Conservation (phyloP, 371 early-diverging fungal genomes). For the Syncephalastrum monosporum region DNA sequence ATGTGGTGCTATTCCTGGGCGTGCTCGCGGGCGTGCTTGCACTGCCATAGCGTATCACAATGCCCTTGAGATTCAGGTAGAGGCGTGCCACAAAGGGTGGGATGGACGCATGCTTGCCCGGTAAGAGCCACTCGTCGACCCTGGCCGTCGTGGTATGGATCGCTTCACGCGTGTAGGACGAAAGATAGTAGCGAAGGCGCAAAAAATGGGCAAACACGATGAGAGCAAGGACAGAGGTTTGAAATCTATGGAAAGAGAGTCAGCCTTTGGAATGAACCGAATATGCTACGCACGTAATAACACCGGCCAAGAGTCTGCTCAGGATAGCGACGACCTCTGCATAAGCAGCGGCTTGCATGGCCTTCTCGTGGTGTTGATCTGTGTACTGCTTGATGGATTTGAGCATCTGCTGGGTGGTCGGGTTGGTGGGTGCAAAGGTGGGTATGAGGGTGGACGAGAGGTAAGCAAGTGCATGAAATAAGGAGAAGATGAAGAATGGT, state of each 20-base stretch:
- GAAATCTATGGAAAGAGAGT: conserved; percentile 41
- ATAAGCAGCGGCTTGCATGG: conserved; percentile 74
- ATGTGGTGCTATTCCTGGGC: neutral
- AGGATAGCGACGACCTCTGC: conserved; percentile 77
- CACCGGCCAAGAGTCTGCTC: conserved; percentile 62
- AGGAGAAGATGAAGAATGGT: conserved; percentile 80
- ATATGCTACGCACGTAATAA: conserved; percentile 49
- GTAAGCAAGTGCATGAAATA: conserved; percentile 79
- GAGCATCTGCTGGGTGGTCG: conserved; percentile 36
- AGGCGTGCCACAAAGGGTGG: conserved; percentile 25
- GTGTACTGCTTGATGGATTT: conserved; percentile 56
- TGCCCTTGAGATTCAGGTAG: conserved; percentile 51
- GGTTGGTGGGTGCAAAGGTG: conserved; percentile 51
- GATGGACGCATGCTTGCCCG: conserved; percentile 32
- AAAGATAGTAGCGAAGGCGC: conserved; percentile 75
- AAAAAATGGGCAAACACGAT: conserved; percentile 81
- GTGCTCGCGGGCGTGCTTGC: conserved; percentile 3
- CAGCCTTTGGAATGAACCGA: neutral
- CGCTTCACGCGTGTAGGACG: conserved; percentile 62
- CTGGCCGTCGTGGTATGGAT: conserved; percentile 46
- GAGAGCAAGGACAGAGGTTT: conserved; percentile 73
- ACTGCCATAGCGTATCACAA: conserved; percentile 54
- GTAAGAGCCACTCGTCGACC: conserved; percentile 54
- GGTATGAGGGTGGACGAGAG: conserved; percentile 66
- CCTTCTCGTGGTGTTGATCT: conserved; percentile 61